Evolutionary conservation across 2,329 filamentous ascomycete genomes (phyloP).

Genomic region (Ilyonectria robusta): DNA sequence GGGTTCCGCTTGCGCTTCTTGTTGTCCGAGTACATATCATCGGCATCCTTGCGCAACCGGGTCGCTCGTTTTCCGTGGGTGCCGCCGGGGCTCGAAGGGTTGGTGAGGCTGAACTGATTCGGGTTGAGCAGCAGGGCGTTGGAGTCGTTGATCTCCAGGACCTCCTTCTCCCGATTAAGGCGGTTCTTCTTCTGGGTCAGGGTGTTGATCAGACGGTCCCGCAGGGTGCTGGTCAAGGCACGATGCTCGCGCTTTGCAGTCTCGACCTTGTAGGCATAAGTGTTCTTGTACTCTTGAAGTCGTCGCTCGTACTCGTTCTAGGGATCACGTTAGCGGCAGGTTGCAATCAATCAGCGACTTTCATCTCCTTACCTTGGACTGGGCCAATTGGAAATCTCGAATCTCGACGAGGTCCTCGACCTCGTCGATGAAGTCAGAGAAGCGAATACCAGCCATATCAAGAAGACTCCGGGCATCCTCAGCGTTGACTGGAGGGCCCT

Average conservation of each 20-base stretch:
- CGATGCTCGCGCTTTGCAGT: conserved; percentile 74
- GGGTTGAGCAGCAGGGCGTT: conserved; percentile 77
- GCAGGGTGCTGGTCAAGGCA: conserved; percentile 71
- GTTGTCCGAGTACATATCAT: conserved; percentile 70
- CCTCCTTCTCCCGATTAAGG: conserved; percentile 76
- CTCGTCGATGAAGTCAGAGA: conserved; percentile 86
- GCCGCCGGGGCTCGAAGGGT: conserved; percentile 75
- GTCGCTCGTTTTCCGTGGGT: conserved; percentile 75
- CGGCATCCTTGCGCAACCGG: conserved; percentile 71
- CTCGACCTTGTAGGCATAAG: conserved; percentile 73
- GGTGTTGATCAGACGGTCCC: conserved; percentile 77
- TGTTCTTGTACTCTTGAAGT: conserved; percentile 71
- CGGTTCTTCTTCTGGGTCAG: conserved; percentile 76
- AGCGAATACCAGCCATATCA: conserved; percentile 85
- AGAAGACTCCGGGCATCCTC: conserved; percentile 70
- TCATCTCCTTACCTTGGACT: conserved; percentile 78
- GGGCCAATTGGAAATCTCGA: conserved; percentile 85
- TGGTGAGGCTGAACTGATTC: conserved; percentile 76
- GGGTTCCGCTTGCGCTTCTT: conserved; percentile 75
- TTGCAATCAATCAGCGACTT: conserved; percentile 2
- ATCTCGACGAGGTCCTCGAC: conserved; percentile 91
- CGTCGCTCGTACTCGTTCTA: conserved; percentile 77
- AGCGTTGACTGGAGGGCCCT: conserved; percentile 55
- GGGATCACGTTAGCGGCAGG: conserved; percentile 33
- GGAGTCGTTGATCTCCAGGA: conserved; percentile 76